Evolutionary conservation across 2,329 filamentous ascomycete genomes (phyloP).

Genomic region (Xylaria hypoxylon): DNA sequence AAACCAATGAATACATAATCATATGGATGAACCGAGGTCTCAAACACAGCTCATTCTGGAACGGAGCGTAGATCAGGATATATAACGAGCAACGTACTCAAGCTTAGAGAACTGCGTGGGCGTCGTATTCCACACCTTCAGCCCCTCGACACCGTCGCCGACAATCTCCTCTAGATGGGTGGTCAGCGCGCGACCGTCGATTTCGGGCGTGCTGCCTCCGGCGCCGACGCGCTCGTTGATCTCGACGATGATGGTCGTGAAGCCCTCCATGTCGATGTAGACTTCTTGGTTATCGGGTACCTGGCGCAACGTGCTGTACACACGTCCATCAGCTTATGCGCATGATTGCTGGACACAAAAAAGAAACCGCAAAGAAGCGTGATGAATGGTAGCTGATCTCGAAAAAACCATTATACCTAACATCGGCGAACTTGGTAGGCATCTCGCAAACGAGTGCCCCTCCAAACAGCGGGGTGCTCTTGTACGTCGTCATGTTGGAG

Average conservation of each 20-base stretch:
- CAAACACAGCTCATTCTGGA: neutral
- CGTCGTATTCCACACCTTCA: conserved; percentile 75
- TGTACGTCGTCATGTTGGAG: conserved; percentile 65
- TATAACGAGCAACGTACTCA: conserved; percentile 54
- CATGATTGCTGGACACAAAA: no score
- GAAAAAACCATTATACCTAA: conserved; percentile 65
- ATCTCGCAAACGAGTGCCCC: conserved; percentile 77
- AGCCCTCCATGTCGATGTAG: conserved; percentile 84
- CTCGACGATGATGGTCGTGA: conserved; percentile 89
- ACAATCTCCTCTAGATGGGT: conserved; percentile 77
- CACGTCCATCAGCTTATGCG: conserved; percentile 15
- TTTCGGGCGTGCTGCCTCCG: conserved; percentile 65
- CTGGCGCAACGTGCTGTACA: conserved; percentile 59
- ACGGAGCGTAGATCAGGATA: no score
- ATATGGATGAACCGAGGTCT: neutral
- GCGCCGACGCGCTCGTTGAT: conserved; percentile 83
- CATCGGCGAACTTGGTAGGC: conserved; percentile 75
- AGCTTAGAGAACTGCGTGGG: conserved; percentile 69
- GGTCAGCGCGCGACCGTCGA: conserved; percentile 76
- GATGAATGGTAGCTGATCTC: conserved; percentile 4
- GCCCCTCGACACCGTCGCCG: conserved; percentile 70
- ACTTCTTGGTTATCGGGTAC: conserved; percentile 93
- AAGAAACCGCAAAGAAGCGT: neutral
- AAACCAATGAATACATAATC: neutral
- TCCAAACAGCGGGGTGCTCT: conserved; percentile 73